Evolutionary conservation across 2,329 filamentous ascomycete genomes (phyloP), one percentile per base, ranked within the genome.

Genomic region (Cucurbitaria berberidis): DNA sequence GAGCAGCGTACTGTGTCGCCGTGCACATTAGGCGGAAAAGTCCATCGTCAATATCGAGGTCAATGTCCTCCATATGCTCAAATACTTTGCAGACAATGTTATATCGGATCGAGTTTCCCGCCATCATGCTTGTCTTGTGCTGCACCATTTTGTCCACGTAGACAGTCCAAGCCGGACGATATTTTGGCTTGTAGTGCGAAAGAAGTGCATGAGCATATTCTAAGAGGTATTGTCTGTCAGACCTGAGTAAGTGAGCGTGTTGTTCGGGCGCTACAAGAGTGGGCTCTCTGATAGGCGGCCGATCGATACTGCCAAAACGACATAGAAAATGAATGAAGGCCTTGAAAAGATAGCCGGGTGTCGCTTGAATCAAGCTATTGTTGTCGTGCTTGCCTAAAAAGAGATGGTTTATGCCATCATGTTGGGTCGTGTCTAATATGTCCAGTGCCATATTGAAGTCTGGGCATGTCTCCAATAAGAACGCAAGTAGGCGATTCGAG

Each of bases 401-500:
- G 5, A 74, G 63, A 36, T 39, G 55, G 7, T 51, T 45, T 36
- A 74, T 50, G 3, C 61, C 66, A 19, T 63, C 63, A 19, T 60
- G 45, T 45, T 56, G 55, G 24, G 58, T 51, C 19, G 52, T 53
- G 15, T 64, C 55, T 15, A 74, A 35, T 9, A 74, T 18, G 22
- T 57, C 46, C 27, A 69, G 41, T 8, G 44, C 57, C 11, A 60
- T 57, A 3, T 55, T 49, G 40, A 70, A 65, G 15, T 67, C 62
- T 2, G 60, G 62, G 21, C 63, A 52, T 1, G 60, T 66, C 76
- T 76, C 72, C 1, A 91, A 60, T 1, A 91, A 75, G 16, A 85
- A 80, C 3, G 75, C 74, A 7, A 90, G 78, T 22, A 82, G 84
- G 35, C 76, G 69, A 1, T 78, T 79, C 3, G 74, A 66, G 0